Evolutionary conservation across 768 basidiomycete species (phyloP).

Genomic region (Royoungia palumana): DNA sequence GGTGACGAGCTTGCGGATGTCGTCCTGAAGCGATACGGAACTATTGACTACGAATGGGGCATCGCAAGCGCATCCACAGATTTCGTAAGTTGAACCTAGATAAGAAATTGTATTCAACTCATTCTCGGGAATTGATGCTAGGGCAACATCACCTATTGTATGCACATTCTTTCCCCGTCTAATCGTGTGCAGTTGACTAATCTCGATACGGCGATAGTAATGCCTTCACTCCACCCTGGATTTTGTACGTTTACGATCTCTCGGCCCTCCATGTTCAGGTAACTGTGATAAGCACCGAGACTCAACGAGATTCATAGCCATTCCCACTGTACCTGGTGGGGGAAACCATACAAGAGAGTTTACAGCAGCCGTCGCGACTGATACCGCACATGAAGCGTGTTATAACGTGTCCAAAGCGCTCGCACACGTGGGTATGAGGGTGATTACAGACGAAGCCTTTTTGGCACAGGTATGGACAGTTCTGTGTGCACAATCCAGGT

Average conservation of each 20-base stretch:
- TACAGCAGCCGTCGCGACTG: constrained; percentile 56
- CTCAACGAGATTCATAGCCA: constrained; percentile 44
- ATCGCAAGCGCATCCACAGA: constrained; percentile 75
- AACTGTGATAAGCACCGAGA: background rate
- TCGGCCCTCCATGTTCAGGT: background rate
- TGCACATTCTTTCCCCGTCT: background rate
- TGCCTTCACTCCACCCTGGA: constrained; percentile 73
- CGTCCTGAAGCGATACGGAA: constrained; percentile 57
- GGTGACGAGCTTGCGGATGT: constrained; percentile 65
- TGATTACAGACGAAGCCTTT: constrained; percentile 66
- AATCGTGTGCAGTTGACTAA: background rate
- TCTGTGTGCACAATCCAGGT: background rate
- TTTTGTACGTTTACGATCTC: constrained; percentile 36
- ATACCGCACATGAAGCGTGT: constrained; percentile 61
- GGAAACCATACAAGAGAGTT: constrained; percentile 79
- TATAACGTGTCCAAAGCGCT: constrained; percentile 68
- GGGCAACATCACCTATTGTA: constrained; percentile 70
- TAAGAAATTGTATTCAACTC: background rate
- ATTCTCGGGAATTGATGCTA: constrained; percentile 1
- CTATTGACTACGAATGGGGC: constrained; percentile 63
- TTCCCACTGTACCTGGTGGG: constrained; percentile 67
- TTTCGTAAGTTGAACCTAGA: constrained; percentile 52
- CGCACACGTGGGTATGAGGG: constrained; percentile 65
- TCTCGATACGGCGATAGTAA: constrained; percentile 27
- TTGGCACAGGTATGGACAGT: constrained; percentile 46